Evolutionary conservation across 2,329 filamentous ascomycete genomes (phyloP).

Genomic region (Fusarium subglutinans): DNA sequence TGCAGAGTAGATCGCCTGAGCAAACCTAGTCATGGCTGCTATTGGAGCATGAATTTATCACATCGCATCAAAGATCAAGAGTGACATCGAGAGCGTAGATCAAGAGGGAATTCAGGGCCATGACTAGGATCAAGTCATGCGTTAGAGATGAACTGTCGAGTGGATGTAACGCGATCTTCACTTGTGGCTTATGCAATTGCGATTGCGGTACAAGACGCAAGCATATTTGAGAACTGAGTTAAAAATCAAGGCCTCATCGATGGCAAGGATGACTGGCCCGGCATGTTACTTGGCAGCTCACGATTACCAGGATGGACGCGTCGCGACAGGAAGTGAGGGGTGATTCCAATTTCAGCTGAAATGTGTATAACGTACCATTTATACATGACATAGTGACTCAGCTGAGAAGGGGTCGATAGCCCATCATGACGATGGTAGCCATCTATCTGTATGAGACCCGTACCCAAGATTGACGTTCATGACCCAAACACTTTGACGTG

Average conservation of each 20-base stretch:
- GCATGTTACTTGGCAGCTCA: not conserved
- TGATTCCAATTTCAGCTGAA: constrained; percentile 17
- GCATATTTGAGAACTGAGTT: not conserved
- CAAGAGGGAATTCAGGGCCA: constrained; percentile 4
- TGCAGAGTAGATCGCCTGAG: not conserved
- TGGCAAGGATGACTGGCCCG: not conserved
- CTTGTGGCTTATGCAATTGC: not conserved
- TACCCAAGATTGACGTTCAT: not conserved
- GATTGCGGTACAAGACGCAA: constrained; percentile 14
- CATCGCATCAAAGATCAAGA: not conserved
- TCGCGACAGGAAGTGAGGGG: constrained; percentile 8
- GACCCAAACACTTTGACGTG: not conserved
- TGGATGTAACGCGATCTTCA: constrained; percentile 28
- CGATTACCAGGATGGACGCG: constrained; percentile 19
- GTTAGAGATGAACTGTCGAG: constrained; percentile 24
- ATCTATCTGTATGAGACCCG: not conserved
- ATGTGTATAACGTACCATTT: constrained; percentile 1
- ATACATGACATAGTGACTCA: constrained; percentile 8
- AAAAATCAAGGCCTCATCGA: constrained; percentile 4
- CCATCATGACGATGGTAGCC: not conserved
- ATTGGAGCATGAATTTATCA: not conserved
- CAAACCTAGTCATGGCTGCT: not conserved
- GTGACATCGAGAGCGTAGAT: not conserved
- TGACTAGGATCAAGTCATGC: constrained; percentile 9
- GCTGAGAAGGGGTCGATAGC: constrained; percentile 1